Percentiles rank a stretch among this genome's conserved stretches.
These are phyloP conservation scores for Cordyceps javanica DNA, from an alignment of 2,329 filamentous ascomycete genomes.

Conservation along the genomic window DNA sequence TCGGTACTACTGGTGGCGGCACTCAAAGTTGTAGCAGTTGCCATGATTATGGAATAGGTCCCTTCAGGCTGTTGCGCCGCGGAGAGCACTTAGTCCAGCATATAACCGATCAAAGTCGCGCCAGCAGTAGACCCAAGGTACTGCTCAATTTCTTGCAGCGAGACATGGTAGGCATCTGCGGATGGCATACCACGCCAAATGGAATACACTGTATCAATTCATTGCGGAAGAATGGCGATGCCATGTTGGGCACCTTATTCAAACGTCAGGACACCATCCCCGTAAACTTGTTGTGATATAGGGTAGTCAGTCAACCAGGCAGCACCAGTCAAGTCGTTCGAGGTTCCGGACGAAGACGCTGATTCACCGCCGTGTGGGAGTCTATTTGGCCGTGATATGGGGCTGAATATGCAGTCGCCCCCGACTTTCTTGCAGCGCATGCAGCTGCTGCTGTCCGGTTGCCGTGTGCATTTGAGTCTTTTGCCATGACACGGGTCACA, in stretches of 20 bases:
- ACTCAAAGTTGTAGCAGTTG: not conserved
- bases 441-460: conserved; percentile 29
- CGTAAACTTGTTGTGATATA: not conserved
- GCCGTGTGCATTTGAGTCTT: conserved; percentile 40
- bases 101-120: conserved; percentile 18
- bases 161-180: conserved; percentile 16
- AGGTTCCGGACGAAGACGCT: conserved; percentile 4
- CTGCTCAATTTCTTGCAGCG: conserved; percentile 20
- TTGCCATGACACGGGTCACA: conserved; percentile 42
- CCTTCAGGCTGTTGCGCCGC: not conserved
- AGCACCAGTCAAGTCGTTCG: not conserved
- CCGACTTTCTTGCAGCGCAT: conserved; percentile 36
- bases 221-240: conserved; percentile 17
- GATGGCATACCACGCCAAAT: conserved; percentile 15
- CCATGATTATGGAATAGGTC: not conserved
- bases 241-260: conserved; percentile 6
- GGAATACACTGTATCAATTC: conserved; percentile 20
- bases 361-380: not conserved
- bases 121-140: conserved; percentile 20
- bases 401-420: conserved; percentile 37
- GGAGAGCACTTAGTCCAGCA: conserved; percentile 15
- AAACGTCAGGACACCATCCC: not conserved
- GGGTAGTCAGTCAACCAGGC: not conserved
- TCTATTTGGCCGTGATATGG: conserved; percentile 22
- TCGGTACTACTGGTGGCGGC: not conserved